phyloP scores from a whole-genome alignment of 805 yeast genomes.

The Saturnispora quitensis region DNA sequence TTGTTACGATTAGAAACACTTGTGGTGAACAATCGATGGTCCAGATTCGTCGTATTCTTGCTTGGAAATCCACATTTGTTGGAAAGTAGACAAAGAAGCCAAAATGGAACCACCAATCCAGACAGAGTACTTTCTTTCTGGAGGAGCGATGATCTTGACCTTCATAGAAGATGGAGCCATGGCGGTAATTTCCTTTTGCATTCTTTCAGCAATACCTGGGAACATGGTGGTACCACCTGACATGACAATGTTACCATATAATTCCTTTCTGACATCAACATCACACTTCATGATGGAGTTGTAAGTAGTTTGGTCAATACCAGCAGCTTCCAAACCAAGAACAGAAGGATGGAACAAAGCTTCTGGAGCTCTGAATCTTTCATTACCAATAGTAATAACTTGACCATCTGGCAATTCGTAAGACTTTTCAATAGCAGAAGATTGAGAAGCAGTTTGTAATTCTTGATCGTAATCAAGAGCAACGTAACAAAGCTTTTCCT shows the following conservation, averaged over 20 bases:
- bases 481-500: slow-evolving; percentile 98
- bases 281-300: slow-evolving; percentile 97
- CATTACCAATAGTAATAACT: slow-evolving; percentile 98
- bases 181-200: slow-evolving; percentile 99
- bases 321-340: slow-evolving; percentile 85
- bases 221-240: slow-evolving; percentile 99
- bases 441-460: slow-evolving; percentile 98
- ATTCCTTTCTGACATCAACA: slow-evolving; percentile 97
- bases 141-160: slow-evolving; percentile 99
- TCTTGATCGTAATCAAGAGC: slow-evolving; percentile 99
- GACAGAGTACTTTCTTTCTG: slow-evolving; percentile 98
- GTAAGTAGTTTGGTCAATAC: slow-evolving; percentile 97
- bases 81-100: slow-evolving; percentile 98
- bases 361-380: slow-evolving; percentile 99
- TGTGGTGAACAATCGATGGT: slow-evolving; percentile 97
- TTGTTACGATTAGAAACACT: slow-evolving; percentile 58
- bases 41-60: slow-evolving; percentile 99
- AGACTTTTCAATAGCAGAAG: slow-evolving; percentile 95
- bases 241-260: slow-evolving; percentile 98
- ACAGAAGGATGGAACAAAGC: slow-evolving; percentile 98
- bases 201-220: slow-evolving; percentile 99
- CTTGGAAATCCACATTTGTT: slow-evolving; percentile 99
- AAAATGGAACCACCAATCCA: slow-evolving; percentile 99
- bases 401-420: slow-evolving; percentile 99
- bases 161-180: slow-evolving; percentile 99